These are phyloP conservation scores for Aeschynomene evenia DNA, from an alignment of 306 rosid genomes.

Conservation along the genomic window DNA sequence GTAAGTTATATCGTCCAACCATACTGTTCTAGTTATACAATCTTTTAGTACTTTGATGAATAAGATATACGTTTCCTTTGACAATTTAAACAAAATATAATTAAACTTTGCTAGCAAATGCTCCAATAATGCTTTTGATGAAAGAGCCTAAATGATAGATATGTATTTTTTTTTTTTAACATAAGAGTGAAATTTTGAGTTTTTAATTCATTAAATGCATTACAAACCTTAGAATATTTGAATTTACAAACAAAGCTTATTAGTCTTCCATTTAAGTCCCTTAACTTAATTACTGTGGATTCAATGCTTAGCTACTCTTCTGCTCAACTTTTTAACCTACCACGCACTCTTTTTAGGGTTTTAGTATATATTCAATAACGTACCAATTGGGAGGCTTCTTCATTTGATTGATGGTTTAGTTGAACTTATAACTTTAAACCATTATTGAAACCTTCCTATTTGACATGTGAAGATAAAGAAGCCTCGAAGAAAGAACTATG, in stretches of 20 bases:
- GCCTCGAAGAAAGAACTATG: neutral
- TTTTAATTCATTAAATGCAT: too few relatives aligned
- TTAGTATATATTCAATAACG: constrained; percentile 32
- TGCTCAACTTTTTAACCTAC: neutral
- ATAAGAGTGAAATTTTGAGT: too few relatives aligned
- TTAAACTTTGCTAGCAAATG: too few relatives aligned
- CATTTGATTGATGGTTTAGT: constrained; percentile 31
- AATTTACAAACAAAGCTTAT: too few relatives aligned
- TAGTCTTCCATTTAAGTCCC: too few relatives aligned
- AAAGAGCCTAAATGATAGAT: too few relatives aligned
- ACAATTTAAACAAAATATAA: neutral
- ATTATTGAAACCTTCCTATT: neutral
- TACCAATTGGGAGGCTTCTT: constrained; percentile 23
- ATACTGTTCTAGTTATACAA: too few relatives aligned
- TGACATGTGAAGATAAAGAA: neutral
- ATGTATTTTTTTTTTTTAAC: too few relatives aligned
- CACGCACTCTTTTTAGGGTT: neutral
- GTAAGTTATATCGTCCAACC: too few relatives aligned
- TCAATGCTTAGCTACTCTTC: constrained; percentile 2
- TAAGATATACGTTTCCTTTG: neutral
- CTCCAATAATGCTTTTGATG: too few relatives aligned
- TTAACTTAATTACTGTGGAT: neutral
- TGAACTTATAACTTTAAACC: neutral
- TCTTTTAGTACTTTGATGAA: neutral
- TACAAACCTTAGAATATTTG: too few relatives aligned